Evolutionary conservation across 1,139 yeast species (phyloP).

Genomic region (Hyphopichia burtonii): DNA sequence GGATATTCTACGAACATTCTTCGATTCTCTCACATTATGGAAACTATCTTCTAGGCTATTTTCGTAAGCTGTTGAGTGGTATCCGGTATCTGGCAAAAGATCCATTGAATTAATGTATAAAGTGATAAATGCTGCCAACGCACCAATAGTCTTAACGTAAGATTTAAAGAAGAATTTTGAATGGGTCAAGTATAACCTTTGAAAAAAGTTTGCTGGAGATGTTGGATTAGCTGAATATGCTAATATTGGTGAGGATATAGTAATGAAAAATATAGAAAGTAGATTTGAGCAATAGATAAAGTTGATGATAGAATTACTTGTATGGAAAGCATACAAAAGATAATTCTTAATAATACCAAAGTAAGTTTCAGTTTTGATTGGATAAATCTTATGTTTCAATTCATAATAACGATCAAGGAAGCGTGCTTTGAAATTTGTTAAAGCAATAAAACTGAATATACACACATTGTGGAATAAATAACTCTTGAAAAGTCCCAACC

Average conservation of each 20-base stretch:
- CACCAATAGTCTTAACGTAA: conserved; percentile 38
- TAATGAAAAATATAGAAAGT: conserved; percentile 33
- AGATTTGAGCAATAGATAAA: conserved; percentile 40
- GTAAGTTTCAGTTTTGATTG: conserved; percentile 2
- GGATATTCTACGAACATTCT: conserved; percentile 25
- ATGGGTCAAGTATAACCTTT: conserved; percentile 13
- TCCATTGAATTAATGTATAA: conserved; percentile 26
- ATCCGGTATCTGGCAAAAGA: conserved; percentile 25
- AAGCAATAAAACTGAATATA: conserved; percentile 20
- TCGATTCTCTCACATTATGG: conserved; percentile 1
- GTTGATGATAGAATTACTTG: conserved; percentile 33
- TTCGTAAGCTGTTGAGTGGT: conserved; percentile 12
- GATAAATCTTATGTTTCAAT: conserved; percentile 15
- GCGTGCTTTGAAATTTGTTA: conserved; percentile 21
- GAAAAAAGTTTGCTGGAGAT: conserved; percentile 3
- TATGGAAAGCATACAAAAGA: conserved; percentile 20
- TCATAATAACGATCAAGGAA: conserved; percentile 29
- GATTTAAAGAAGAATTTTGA: conserved; percentile 30
- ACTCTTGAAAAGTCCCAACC: conserved; percentile 26
- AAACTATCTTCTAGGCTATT: conserved; percentile 6
- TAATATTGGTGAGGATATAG: conserved; percentile 35
- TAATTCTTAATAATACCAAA: conserved; percentile 17
- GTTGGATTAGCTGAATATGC: conserved; percentile 15
- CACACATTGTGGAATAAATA: conserved; percentile 29
- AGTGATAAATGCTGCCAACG: conserved; percentile 32